Base-by-base conservation (phyloP, 768 basidiomycete species). In the Hemileccinum impolitum region DNA sequence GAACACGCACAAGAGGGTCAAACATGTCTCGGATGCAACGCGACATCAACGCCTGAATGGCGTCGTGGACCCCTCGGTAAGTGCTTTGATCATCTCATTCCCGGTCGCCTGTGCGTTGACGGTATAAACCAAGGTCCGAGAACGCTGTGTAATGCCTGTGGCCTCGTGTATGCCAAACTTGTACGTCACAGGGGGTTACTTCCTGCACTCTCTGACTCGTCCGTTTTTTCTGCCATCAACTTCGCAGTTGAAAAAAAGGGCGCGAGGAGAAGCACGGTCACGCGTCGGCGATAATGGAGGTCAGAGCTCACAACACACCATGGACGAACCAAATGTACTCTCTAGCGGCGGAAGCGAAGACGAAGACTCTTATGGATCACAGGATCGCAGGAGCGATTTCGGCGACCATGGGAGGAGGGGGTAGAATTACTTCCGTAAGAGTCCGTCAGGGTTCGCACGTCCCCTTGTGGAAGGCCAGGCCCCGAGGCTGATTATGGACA, bases 21-120 rank as follows among this genome's bases (percentile, higher is more conserved):
- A 64, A 85, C 78, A 21, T 92, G 89, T 68, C 73, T 89, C 28
- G 90, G 88, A 28, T 92, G 89, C 70, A 77, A 72, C 58, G 89
- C 88, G 53, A 92, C 90, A 14, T 84, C 87, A 48, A 92, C 89
- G 54, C 89, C 89, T 6, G 89, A 92, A 72, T 92, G 90, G 89
- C 75, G 89, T 47, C 73, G 90, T 53, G 89, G 89, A 1, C 89
- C 89, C 13, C 67, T 91, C 72, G 89, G 88, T 90, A 62, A 65
- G 74, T 69, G 60, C 23, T 3, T 3, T 23, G 6, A 6, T 23
- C 52, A 15, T 61, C 52, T 58, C 55, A 48, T 53, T 59, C 54
- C 47, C 51, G 56, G 57, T 47, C 28, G 52, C 55, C 47, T 57
- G 55, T 55, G 51, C 45, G 34, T 41, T 69, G 61, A 69, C 52